phyloP scores from a whole-genome alignment of 2,329 filamentous ascomycete species.

The Pseudopithomyces maydicus region DNA sequence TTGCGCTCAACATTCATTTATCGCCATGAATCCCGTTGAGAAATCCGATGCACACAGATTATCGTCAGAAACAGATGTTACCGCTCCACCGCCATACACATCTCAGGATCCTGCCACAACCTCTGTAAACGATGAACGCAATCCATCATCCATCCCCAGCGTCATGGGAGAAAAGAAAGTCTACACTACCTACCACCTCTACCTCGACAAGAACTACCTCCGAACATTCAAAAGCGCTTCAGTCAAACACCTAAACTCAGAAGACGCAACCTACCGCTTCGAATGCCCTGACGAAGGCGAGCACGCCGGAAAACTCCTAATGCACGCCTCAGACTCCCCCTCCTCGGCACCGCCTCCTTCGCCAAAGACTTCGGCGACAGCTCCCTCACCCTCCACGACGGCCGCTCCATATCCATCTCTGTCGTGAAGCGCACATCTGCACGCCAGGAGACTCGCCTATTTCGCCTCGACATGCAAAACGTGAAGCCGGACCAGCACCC shows the following conservation, averaged over 20 bases:
- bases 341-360: background rate
- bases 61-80: background rate
- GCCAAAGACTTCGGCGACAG: background rate
- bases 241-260: background rate
- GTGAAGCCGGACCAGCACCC: background rate
- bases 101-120: background rate
- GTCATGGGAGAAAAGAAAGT: background rate
- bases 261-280: background rate
- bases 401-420: background rate
- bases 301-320: background rate
- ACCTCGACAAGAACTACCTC: conserved; percentile 1
- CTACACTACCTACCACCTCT: background rate
- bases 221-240: background rate
- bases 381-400: background rate
- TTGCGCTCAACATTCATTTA: too few relatives aligned
- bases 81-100: background rate
- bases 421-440: background rate
- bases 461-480: background rate
- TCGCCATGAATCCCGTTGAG: too few relatives aligned
- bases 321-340: background rate
- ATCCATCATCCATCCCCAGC: background rate
- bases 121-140: background rate
- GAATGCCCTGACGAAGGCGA: background rate
- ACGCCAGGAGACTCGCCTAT: background rate
- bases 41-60: too few relatives aligned